These are phyloP conservation scores for Cladosporium phlei DNA, from an alignment of 2,329 filamentous ascomycete genomes.

Conservation along the genomic window DNA sequence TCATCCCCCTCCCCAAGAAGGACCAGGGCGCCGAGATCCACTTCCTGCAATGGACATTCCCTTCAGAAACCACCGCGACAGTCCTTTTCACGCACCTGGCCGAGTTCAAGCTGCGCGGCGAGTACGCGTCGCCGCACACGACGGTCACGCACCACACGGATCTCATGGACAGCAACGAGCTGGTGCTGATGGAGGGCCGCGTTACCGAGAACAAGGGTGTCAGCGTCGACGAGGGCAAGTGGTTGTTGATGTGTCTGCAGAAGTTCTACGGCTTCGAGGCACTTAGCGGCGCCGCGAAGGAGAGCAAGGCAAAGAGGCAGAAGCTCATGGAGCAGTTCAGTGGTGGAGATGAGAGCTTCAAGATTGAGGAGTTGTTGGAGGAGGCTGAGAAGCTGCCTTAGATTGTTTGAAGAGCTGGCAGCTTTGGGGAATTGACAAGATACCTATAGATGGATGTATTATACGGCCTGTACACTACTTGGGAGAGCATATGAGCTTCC, in stretches of 20 bases:
- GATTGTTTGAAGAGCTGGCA: background rate
- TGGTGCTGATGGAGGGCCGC: slow-evolving; percentile 81
- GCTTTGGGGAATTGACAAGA: background rate
- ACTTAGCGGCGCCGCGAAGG: slow-evolving; percentile 54
- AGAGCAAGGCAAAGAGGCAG: slow-evolving; percentile 67
- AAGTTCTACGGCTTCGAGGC: slow-evolving; percentile 74
- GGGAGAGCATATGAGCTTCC: too few relatives aligned
- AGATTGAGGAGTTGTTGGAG: slow-evolving; percentile 76
- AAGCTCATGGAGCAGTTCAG: slow-evolving; percentile 77
- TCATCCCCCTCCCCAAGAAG: slow-evolving; percentile 73
- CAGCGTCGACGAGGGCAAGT: slow-evolving; percentile 74
- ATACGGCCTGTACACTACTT: slow-evolving; percentile 10
- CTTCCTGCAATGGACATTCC: slow-evolving; percentile 94
- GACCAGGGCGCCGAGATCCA: slow-evolving; percentile 80
- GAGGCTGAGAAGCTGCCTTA: slow-evolving; percentile 72
- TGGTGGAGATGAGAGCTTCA: slow-evolving; percentile 71
- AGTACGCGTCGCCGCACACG: slow-evolving; percentile 87
- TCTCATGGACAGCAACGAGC: slow-evolving; percentile 63
- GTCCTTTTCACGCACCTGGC: slow-evolving; percentile 90
- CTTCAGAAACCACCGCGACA: slow-evolving; percentile 54
- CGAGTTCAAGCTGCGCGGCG: slow-evolving; percentile 84
- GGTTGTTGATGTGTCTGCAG: slow-evolving; percentile 88
- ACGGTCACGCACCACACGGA: slow-evolving; percentile 90
- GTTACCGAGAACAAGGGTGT: slow-evolving; percentile 74
- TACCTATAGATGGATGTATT: slow-evolving; percentile 7